These are phyloP conservation scores for Hyaloscypha hepaticicola DNA, from an alignment of 495 filamentous ascomycete genomes.

Conservation along the genomic window DNA sequence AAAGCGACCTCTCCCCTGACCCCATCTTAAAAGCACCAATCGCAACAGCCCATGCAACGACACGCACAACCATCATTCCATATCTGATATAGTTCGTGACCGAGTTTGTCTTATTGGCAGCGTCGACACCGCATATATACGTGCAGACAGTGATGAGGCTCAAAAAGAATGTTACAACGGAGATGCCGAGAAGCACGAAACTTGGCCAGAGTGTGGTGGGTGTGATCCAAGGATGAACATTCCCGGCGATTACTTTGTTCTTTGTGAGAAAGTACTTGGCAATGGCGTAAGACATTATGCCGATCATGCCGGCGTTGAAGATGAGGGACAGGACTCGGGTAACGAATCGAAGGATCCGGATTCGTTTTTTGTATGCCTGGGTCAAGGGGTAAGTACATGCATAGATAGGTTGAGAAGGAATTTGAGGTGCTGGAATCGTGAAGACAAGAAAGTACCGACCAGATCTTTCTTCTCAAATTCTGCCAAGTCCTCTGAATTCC, in stretches of 20 bases:
- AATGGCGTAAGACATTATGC: slow-evolving; percentile 17
- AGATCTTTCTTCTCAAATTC: slow-evolving; percentile 20
- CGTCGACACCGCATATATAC: slow-evolving; percentile 15
- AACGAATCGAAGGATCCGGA: slow-evolving; percentile 25
- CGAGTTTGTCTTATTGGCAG: slow-evolving; percentile 21
- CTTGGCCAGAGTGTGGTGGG: slow-evolving; percentile 21
- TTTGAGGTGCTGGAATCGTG: neutral
- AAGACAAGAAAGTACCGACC: slow-evolving; percentile 1
- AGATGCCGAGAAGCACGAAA: slow-evolving; percentile 20
- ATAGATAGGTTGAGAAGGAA: neutral
- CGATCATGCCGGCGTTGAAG: slow-evolving; percentile 18
- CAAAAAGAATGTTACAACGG: slow-evolving; percentile 20
- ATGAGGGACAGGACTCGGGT: slow-evolving; percentile 15
- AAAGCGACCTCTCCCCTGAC: slow-evolving; percentile 17
- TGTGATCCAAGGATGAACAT: slow-evolving; percentile 9
- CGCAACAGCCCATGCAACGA: slow-evolving; percentile 17
- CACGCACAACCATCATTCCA: slow-evolving; percentile 8
- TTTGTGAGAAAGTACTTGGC: slow-evolving; percentile 23
- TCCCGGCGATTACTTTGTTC: slow-evolving; percentile 5
- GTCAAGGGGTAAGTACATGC: neutral
- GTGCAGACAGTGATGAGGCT: slow-evolving; percentile 16
- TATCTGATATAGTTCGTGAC: neutral
- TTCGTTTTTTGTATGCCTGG: slow-evolving; percentile 21
- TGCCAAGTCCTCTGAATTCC: neutral
- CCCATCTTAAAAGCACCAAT: slow-evolving; percentile 14